A percentile compares a stretch with the other conserved stretches of the same genome.
Evolutionary conservation across 2,329 filamentous ascomycete genomes (phyloP).

Genomic region (Trichoderma arundinaceum): DNA sequence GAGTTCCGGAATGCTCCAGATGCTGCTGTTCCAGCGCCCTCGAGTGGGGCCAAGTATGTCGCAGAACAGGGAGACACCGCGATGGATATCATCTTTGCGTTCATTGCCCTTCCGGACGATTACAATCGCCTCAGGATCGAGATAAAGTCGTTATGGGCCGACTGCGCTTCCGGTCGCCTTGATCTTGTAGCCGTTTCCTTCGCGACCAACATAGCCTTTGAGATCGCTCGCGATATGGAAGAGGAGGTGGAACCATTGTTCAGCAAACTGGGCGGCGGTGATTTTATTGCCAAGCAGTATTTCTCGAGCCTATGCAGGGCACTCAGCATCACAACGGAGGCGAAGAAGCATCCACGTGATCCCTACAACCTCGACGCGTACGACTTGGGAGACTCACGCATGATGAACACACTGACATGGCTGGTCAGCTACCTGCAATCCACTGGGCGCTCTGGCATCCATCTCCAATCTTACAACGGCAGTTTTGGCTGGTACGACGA

Average conservation of each 20-base stretch:
- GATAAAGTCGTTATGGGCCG: conserved; percentile 1
- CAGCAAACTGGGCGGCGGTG: background rate
- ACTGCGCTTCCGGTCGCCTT: background rate
- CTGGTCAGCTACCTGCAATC: background rate
- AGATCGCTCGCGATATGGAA: conserved; percentile 8
- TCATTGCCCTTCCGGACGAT: conserved; percentile 1
- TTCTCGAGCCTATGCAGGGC: background rate
- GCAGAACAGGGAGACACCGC: conserved; percentile 7
- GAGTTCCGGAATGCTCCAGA: conserved; percentile 1
- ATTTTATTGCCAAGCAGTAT: background rate
- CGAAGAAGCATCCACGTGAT: background rate
- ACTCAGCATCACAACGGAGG: background rate
- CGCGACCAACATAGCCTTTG: conserved; percentile 11
- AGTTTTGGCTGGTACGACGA: conserved; percentile 18
- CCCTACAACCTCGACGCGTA: conserved; percentile 13
- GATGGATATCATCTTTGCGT: conserved; percentile 4
- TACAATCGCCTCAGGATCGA: conserved; percentile 5
- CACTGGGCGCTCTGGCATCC: background rate
- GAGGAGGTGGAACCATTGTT: conserved; percentile 5
- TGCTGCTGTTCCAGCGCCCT: background rate
- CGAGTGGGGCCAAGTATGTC: background rate
- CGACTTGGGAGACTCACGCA: conserved; percentile 2
- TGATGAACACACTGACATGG: conserved; percentile 5
- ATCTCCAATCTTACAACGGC: conserved; percentile 17
- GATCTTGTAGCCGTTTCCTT: conserved; percentile 9